Evolutionary conservation across 768 basidiomycete genomes (phyloP).

Genomic region (Dacryopinax primogenitus): DNA sequence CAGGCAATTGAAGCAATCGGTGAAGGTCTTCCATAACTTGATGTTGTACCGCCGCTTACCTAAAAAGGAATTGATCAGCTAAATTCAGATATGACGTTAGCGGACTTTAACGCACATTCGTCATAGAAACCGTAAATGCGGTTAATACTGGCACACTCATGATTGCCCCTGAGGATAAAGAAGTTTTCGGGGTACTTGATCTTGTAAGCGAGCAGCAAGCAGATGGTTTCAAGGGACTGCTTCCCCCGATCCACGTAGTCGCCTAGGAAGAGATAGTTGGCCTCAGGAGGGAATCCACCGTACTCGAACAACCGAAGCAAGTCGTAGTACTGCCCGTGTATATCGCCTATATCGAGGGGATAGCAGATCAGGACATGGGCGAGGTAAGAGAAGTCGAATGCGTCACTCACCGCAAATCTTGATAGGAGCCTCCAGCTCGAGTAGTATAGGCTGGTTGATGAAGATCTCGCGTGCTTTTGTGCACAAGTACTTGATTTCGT

Average conservation of each 20-base stretch:
- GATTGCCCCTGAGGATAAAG: constrained; percentile 97
- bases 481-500: constrained; percentile 98
- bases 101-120: constrained; percentile 59
- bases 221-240: constrained; percentile 98
- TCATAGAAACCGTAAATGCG: constrained; percentile 99
- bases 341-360: constrained; percentile 57
- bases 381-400: constrained; percentile 13
- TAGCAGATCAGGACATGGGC: constrained; percentile 9
- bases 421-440: constrained; percentile 97
- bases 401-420: constrained; percentile 94
- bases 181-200: constrained; percentile 99
- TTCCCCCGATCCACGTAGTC: constrained; percentile 99
- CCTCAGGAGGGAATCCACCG: constrained; percentile 98
- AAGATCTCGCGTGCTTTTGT: constrained; percentile 98
- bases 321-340: constrained; percentile 99
- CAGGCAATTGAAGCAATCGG: constrained; percentile 98
- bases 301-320: constrained; percentile 96
- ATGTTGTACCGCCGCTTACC: constrained; percentile 99
- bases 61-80: constrained; percentile 25
- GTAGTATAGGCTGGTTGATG: constrained; percentile 94
- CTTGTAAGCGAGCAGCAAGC: constrained; percentile 97
- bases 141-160: constrained; percentile 99
- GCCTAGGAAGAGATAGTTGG: constrained; percentile 98
- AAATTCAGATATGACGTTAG: background rate
- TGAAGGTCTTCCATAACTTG: constrained; percentile 99